Evolutionary conservation across 768 basidiomycete genomes (phyloP), one percentile per base, ranked within the genome.

Genomic region (Russula sp.): DNA sequence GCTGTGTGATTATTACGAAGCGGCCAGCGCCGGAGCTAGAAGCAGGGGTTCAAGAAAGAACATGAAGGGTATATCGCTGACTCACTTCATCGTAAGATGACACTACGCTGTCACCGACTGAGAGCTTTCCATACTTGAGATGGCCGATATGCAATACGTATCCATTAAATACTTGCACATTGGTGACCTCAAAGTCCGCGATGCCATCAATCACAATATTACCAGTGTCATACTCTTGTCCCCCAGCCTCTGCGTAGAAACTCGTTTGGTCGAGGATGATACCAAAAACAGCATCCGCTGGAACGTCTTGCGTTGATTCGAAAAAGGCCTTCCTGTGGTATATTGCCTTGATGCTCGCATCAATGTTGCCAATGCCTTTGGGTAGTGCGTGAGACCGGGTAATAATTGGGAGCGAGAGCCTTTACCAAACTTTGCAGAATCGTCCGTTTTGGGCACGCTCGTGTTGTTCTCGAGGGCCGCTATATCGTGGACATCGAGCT

Each of bases 1-100:
- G 89, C 97, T 30, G 97, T 98, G 78, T 99, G 97, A 72, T 99
- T 99, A 76, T 94, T 98, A 59, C 95, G 87, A 56, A 99, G 78
- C 0, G 96, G 95, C 90, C 93, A 94, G 56, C 97, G 85, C 42
- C 97, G 92, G 40, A 92, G 84, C 90, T 93, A 64, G 20, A 57
- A 65, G 57, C 40, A 34, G 22, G 54, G 24, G 44, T 34, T 22
- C 16, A 14, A 32, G 7, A 62, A 59, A 49, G 32, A n/a, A 34
- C 24, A 11, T n/a, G 46, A 18, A 20, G 18, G 57, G 56, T 16
- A 30, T 50, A 26, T 20, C 52, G 30, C 2, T 26, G 20, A 74
- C 79, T 57, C 59, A 93, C 90, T 80, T 98, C 95, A 69, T 98
- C 94, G 72, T 98, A 98, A 1, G 91, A 90, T 5, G 90, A 86